phyloP scores from a whole-genome alignment of 805 yeast species.

The Yamadazyma kitorensis region DNA sequence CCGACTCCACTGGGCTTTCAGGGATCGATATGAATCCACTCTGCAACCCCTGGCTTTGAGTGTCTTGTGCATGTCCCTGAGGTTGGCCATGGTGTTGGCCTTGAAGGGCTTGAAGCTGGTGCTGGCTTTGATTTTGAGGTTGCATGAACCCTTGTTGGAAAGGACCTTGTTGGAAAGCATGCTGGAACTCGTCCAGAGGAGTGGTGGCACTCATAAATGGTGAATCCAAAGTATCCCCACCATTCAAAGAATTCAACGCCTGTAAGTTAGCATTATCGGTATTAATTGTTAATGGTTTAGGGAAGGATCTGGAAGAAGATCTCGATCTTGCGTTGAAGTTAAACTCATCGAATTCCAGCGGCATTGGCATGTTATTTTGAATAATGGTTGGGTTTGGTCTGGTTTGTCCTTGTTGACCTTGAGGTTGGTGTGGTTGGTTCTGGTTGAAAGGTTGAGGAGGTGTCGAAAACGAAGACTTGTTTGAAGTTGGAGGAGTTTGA shows the following conservation, averaged over 20 bases:
- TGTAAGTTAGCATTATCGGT: slow-evolving; percentile 32
- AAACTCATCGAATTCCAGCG: slow-evolving; percentile 32
- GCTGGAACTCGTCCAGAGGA: slow-evolving; percentile 32
- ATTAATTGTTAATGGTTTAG: slow-evolving; percentile 36
- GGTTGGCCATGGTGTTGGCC: too few species aligned
- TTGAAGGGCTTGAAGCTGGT: too few species aligned
- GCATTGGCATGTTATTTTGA: slow-evolving; percentile 7
- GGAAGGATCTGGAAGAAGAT: slow-evolving; percentile 24
- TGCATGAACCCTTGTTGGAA: too few species aligned
- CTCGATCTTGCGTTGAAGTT: slow-evolving; percentile 21
- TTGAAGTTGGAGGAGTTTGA: slow-evolving; percentile 38
- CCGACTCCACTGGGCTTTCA: slow-evolving; percentile 12
- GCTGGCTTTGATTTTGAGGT: too few species aligned
- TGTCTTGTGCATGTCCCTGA: too few species aligned
- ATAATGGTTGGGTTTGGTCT: slow-evolving; percentile 2
- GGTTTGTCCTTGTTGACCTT: slow-evolving; percentile 7
- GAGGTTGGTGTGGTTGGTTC: slow-evolving; percentile 6
- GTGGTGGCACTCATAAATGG: slow-evolving; percentile 41
- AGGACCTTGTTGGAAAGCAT: too few species aligned
- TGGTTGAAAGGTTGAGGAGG: slow-evolving; percentile 9
- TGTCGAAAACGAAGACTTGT: slow-evolving; percentile 27
- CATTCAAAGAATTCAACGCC: slow-evolving; percentile 20
- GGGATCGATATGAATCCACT: slow-evolving; percentile 7
- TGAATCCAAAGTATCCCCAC: slow-evolving; percentile 29
- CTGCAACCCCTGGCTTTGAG: too few species aligned